phyloP scores from a whole-genome alignment of 2,329 filamentous ascomycete species.

The Pestalotiopsis fici region DNA sequence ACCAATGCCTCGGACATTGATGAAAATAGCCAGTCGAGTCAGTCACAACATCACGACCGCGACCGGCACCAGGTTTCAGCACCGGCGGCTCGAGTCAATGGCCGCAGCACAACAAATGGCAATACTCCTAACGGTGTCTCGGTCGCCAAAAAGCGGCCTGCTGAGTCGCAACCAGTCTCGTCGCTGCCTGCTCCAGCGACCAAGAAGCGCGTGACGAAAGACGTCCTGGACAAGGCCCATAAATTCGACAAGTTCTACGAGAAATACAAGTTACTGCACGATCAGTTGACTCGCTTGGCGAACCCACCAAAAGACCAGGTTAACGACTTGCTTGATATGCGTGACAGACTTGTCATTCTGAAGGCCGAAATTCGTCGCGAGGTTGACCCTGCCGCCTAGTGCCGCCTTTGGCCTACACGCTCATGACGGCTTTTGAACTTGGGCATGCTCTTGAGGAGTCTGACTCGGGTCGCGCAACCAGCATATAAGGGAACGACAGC shows the following conservation, averaged over 20 bases:
- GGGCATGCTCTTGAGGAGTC: neutral
- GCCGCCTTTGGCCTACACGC: neutral
- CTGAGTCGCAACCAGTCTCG: slow-evolving; percentile 23
- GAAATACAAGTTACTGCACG: slow-evolving; percentile 57
- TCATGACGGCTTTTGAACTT: neutral
- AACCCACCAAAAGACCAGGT: slow-evolving; percentile 55
- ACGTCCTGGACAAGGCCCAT: slow-evolving; percentile 54
- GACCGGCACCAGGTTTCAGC: neutral
- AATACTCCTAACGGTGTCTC: slow-evolving; percentile 15
- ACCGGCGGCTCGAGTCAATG: slow-evolving; percentile 12
- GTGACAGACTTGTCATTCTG: slow-evolving; percentile 53
- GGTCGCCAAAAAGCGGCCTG: slow-evolving; percentile 45
- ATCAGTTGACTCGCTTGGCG: slow-evolving; percentile 50
- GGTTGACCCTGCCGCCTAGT: slow-evolving; percentile 30
- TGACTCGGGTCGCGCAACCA: too few species aligned
- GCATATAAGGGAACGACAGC: neutral
- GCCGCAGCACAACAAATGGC: slow-evolving; percentile 17
- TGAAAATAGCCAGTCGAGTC: slow-evolving; percentile 35
- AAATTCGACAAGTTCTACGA: slow-evolving; percentile 59
- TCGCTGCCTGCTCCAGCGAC: slow-evolving; percentile 27
- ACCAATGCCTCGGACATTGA: slow-evolving; percentile 67
- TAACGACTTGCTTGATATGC: slow-evolving; percentile 54
- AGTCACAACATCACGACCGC: slow-evolving; percentile 17
- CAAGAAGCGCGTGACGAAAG: slow-evolving; percentile 45
- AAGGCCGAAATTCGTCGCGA: slow-evolving; percentile 60